phyloP scores from a whole-genome alignment of 495 filamentous ascomycete genomes.

The Tuber brumale region DNA sequence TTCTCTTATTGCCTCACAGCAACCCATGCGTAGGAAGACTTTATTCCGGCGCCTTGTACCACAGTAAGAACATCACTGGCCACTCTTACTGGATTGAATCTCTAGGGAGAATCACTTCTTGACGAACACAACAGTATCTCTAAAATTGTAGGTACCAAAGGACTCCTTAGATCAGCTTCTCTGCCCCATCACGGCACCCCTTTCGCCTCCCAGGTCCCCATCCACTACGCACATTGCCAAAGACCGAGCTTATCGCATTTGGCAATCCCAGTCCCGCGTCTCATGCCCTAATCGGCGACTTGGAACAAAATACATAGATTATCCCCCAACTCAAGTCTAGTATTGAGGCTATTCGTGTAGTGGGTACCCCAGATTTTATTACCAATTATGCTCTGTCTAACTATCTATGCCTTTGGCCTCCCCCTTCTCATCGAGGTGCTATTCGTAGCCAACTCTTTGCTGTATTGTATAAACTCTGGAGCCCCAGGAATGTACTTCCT shows the following conservation, averaged over 20 bases:
- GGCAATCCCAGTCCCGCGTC: background rate
- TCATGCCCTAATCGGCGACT: background rate
- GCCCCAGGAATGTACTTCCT: slow-evolving; percentile 87
- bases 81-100: no score
- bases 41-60: no score
- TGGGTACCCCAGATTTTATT: background rate
- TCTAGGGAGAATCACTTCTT: no score
- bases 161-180: no score
- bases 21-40: no score
- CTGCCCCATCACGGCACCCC: no score
- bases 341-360: background rate
- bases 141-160: no score
- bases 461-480: slow-evolving; percentile 79
- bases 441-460: slow-evolving; percentile 74
- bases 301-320: background rate
- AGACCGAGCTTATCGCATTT: background rate
- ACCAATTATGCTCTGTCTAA: background rate
- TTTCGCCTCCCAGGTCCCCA: no score
- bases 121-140: no score
- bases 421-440: slow-evolving; percentile 55
- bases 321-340: background rate
- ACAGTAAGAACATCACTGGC: no score
- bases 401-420: slow-evolving; percentile 41
- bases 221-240: no score
- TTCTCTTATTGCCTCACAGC: no score